Conservation (phyloP, 305 asterid genomes). For the Rubia occidens region DNA sequence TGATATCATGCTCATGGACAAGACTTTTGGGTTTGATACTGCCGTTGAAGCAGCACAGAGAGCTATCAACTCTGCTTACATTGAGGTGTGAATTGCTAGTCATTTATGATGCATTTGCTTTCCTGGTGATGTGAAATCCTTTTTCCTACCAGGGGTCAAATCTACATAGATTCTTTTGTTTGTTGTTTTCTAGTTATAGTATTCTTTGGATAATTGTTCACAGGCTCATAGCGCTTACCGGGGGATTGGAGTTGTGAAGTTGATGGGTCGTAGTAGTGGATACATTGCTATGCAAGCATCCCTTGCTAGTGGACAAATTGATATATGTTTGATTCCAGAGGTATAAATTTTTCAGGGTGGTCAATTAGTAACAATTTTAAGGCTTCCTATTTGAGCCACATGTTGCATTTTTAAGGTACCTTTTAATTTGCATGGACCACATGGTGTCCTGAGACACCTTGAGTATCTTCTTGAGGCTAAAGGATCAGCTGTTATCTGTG, state of each 20-base stretch:
- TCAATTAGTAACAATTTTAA: slow-evolving; percentile 6
- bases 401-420: slow-evolving; percentile 44
- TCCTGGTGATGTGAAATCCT: slow-evolving; percentile 16
- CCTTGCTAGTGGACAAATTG: slow-evolving; percentile 97
- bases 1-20: slow-evolving; percentile 92
- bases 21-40: slow-evolving; percentile 96
- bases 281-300: slow-evolving; percentile 98
- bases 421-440: slow-evolving; percentile 84
- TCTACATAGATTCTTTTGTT: neutral
- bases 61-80: slow-evolving; percentile 89
- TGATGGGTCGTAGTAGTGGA: slow-evolving; percentile 98
- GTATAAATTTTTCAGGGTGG: slow-evolving; percentile 25
- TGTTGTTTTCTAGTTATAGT: neutral
- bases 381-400: slow-evolving; percentile 5
- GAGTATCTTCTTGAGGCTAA: slow-evolving; percentile 75
- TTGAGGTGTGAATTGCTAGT: slow-evolving; percentile 45
- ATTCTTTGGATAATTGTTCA: slow-evolving; percentile 14
- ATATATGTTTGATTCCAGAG: slow-evolving; percentile 94
- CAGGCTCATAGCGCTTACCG: slow-evolving; percentile 98
- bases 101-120: slow-evolving; percentile 9
- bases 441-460: slow-evolving; percentile 76
- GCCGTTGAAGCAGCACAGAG: slow-evolving; percentile 98
- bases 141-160: neutral
- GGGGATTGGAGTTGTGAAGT: slow-evolving; percentile 87
- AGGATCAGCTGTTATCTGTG: slow-evolving; percentile 94